Percentiles rank a stretch among this genome's conserved stretches.
Evolutionary conservation across 176 grass and related monocot species (phyloP).

Genomic region (Oryza punctata): DNA sequence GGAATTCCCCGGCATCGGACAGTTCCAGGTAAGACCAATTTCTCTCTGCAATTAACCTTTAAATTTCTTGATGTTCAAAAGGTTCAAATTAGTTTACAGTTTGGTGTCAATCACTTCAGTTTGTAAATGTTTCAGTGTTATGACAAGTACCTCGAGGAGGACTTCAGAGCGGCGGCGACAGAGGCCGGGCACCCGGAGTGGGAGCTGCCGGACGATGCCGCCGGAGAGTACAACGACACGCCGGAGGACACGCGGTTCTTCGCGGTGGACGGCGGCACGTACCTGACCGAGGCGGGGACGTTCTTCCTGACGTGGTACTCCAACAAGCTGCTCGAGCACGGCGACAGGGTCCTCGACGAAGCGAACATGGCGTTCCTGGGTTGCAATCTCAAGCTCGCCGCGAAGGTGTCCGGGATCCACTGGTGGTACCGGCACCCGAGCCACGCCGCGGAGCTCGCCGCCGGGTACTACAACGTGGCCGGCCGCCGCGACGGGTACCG

Average conservation of each 20-base stretch:
- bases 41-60: not conserved
- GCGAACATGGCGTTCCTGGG: constrained; percentile 69
- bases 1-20: constrained; percentile 79
- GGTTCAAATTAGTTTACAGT: not conserved
- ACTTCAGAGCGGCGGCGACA: constrained; percentile 57
- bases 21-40: constrained; percentile 53
- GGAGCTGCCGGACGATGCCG: constrained; percentile 51
- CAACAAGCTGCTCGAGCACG: constrained; percentile 66
- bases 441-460: constrained; percentile 82
- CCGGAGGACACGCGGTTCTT: constrained; percentile 75
- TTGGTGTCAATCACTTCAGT: not conserved
- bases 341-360: constrained; percentile 57
- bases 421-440: constrained; percentile 84
- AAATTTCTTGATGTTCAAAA: not conserved
- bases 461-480: constrained; percentile 78
- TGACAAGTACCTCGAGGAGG: constrained; percentile 61
- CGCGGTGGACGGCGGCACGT: constrained; percentile 46
- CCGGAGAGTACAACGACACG: constrained; percentile 54
- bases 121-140: constrained; percentile 63
- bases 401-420: constrained; percentile 35
- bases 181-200: constrained; percentile 64
- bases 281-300: constrained; percentile 50
- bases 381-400: constrained; percentile 66
- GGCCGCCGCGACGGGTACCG: constrained; percentile 63
- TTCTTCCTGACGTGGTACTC: constrained; percentile 95